Evolutionary conservation across 441 rosid species (phyloP), one percentile per base, ranked within the genome.

Genomic region (Arabidopsis lyrata): DNA sequence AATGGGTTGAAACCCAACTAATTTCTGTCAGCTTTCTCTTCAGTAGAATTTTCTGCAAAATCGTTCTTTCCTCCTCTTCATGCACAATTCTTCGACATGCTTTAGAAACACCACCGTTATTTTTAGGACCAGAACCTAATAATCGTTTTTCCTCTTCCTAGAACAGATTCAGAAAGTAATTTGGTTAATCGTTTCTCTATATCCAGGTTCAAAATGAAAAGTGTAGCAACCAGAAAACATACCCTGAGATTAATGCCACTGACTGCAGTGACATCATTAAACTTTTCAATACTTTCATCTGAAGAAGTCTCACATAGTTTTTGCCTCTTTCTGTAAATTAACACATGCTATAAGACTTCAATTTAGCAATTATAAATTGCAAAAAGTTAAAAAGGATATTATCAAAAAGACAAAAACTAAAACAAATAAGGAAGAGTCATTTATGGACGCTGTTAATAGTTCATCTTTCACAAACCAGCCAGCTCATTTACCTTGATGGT

Each of bases 201-300:
- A 35, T 41, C 49, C 59, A 31, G 24, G 35, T 61, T 29, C 8
- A 2, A 34, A 42, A 13, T 18, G 18, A 67, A 16, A 61, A 36
- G 12, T 48, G 60, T 41, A 65, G 69, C 41, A 32, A 70, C 27
- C 36, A 68, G 74, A 77, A 27, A 62, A 8, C 75, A 58, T 83
- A 92, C 99, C 90, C 81, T 79, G 70, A 92, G 85, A 84, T 92
- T 84, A 70, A 95, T 92, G 67, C 98, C 96, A 73, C 97, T 87
- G 82, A 90, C 87, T 80, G 93, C 97, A 70, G 99, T 90, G 56
- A 92, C 93, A 84, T 92, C 97, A 84, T 90, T 95, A 36, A 95
- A 88, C 59, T 89, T 90, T 61, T 87, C 90, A 68, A 86, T 87
- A 83, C 92, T 89, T 80, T 84, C 91, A 82, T 89, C 88, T 31